phyloP scores from a whole-genome alignment of 2,329 filamentous ascomycete species.

The Monosporascus sp. region DNA sequence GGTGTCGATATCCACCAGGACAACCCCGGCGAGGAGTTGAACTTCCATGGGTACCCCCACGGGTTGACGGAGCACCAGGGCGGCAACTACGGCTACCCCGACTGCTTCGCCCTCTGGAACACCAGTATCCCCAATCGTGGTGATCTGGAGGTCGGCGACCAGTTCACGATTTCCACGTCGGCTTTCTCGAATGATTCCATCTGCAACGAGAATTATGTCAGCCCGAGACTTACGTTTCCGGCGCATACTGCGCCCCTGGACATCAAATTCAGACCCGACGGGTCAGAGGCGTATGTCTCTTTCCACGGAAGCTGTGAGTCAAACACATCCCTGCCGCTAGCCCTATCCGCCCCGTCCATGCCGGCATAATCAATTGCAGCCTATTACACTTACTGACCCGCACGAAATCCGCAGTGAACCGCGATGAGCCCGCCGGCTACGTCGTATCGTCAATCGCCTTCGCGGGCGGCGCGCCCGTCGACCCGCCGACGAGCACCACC shows the following conservation, averaged over 20 bases:
- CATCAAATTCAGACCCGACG: constrained; percentile 57
- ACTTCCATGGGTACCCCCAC: constrained; percentile 56
- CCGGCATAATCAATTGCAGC: too few species aligned
- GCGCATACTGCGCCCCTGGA: constrained; percentile 69
- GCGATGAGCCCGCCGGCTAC: constrained; percentile 40
- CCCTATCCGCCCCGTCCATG: too few species aligned
- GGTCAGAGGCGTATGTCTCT: constrained; percentile 56
- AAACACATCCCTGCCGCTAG: background rate
- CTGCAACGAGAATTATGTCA: constrained; percentile 36
- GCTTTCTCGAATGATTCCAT: constrained; percentile 34
- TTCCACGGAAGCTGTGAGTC: constrained; percentile 66
- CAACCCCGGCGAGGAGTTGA: constrained; percentile 70
- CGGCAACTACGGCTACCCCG: constrained; percentile 64
- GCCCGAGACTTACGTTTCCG: constrained; percentile 51
- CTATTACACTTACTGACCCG: too few species aligned
- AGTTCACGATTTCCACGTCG: constrained; percentile 38
- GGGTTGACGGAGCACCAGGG: constrained; percentile 20
- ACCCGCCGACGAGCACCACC: constrained; percentile 35
- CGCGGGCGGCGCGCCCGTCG: constrained; percentile 35
- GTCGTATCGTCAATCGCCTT: constrained; percentile 38
- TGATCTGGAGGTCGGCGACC: constrained; percentile 39
- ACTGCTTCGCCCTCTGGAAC: constrained; percentile 63
- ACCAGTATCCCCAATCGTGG: constrained; percentile 36
- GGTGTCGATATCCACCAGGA: constrained; percentile 57
- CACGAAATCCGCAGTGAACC: constrained; percentile 29